These are phyloP conservation scores for Pittosporum tobira DNA, from an alignment of 129 eudicot species.

Conservation along the genomic window DNA sequence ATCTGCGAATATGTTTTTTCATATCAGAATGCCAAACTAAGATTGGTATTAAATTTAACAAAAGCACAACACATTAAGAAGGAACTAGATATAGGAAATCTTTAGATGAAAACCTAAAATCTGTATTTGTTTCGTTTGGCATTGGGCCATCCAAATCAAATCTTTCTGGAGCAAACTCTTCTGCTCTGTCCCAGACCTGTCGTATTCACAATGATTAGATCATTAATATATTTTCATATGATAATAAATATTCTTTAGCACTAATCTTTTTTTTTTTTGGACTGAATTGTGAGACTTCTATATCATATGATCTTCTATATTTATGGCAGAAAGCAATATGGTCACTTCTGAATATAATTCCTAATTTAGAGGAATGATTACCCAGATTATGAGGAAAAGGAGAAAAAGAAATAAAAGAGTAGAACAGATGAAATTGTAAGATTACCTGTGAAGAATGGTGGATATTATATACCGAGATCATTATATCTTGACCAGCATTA, in stretches of 20 bases:
- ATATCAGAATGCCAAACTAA: not conserved
- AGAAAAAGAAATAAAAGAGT: not conserved
- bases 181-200: slow-evolving; percentile 97
- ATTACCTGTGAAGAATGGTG: slow-evolving; percentile 85
- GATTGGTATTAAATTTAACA: not conserved
- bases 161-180: slow-evolving; percentile 84
- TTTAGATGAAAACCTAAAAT: slow-evolving; percentile 41
- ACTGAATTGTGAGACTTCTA: too few relatives aligned
- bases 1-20: slow-evolving; percentile 34
- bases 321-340: too few relatives aligned
- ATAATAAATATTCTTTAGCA: too few relatives aligned
- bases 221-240: not conserved
- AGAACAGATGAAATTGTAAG: not conserved
- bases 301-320: too few relatives aligned
- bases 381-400: not conserved
- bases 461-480: slow-evolving; percentile 95
- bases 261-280: too few relatives aligned
- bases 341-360: too few relatives aligned
- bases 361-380: not conserved
- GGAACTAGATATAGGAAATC: not conserved
- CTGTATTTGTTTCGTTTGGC: slow-evolving; percentile 92
- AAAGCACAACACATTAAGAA: not conserved
- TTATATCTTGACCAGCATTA: slow-evolving; percentile 91
- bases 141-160: slow-evolving; percentile 73
- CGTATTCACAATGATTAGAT: not conserved